Conservation (phyloP, 768 basidiomycete species). For the Phaffia australis region DNA sequence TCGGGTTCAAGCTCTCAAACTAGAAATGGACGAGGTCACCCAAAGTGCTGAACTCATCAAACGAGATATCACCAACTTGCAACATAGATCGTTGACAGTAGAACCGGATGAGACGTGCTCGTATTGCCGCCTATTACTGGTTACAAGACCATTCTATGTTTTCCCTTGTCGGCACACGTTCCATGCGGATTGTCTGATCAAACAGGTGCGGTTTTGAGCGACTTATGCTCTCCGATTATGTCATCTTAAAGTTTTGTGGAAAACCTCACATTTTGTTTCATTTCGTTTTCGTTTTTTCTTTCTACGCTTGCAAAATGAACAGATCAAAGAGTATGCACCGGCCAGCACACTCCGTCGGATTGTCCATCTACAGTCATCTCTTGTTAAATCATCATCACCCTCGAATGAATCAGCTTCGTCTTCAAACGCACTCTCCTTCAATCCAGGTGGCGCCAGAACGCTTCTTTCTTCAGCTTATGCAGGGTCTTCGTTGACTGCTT, state of each 20-base stretch:
- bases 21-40: constrained; percentile 94
- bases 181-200: constrained; percentile 94
- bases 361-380: constrained; percentile 68
- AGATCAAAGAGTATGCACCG: constrained; percentile 90
- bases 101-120: constrained; percentile 79
- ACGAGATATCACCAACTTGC: constrained; percentile 71
- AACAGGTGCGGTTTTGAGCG: constrained; percentile 53
- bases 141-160: constrained; percentile 90
- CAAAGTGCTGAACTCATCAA: constrained; percentile 85
- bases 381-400: constrained; percentile 48
- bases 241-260: neutral
- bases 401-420: neutral
- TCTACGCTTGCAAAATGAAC: neutral
- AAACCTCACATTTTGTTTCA: neutral
- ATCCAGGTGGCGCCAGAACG: constrained; percentile 42
- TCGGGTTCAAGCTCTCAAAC: constrained; percentile 78
- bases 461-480: constrained; percentile 65
- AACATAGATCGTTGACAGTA: constrained; percentile 82
- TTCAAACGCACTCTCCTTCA: constrained; percentile 16
- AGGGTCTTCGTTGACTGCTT: constrained; percentile 30
- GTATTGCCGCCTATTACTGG: constrained; percentile 59
- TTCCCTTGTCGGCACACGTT: constrained; percentile 97
- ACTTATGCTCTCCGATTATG: neutral
- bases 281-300: neutral
- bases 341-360: constrained; percentile 72